These are phyloP conservation scores for Cyclostephanos invisitatus DNA, from an alignment of 108 stramenopile species.

Conservation along the genomic window DNA sequence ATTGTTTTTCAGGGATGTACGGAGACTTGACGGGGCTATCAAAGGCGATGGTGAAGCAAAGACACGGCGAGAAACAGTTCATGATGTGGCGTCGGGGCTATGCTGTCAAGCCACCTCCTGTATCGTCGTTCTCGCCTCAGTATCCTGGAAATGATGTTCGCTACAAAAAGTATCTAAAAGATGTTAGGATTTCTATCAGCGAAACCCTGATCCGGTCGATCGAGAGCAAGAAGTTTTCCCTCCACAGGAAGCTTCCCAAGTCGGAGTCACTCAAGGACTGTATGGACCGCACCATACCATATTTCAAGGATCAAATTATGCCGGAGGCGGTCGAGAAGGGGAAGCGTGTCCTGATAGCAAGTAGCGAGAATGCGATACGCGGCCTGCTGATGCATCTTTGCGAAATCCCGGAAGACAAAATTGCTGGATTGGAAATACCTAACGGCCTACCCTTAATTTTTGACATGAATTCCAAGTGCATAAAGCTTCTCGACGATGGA, in stretches of 20 bases:
- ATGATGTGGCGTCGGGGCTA: slow-evolving; percentile 90
- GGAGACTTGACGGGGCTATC: slow-evolving; percentile 86
- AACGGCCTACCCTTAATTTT: slow-evolving; percentile 96
- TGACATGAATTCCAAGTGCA: slow-evolving; percentile 74
- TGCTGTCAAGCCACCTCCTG: slow-evolving; percentile 80
- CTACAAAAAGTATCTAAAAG: slow-evolving; percentile 81
- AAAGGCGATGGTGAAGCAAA: slow-evolving; percentile 91
- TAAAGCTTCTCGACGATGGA: slow-evolving; percentile 89
- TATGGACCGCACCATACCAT: slow-evolving; percentile 90
- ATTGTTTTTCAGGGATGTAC: slow-evolving; percentile 55
- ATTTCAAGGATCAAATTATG: slow-evolving; percentile 85
- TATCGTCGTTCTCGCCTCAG: slow-evolving; percentile 71
- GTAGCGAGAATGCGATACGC: slow-evolving; percentile 98
- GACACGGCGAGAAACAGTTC: slow-evolving; percentile 93
- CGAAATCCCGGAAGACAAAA: slow-evolving; percentile 93
- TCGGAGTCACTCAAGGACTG: slow-evolving; percentile 91
- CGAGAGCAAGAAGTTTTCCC: slow-evolving; percentile 59
- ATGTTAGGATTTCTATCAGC: slow-evolving; percentile 69
- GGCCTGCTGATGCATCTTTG: slow-evolving; percentile 97
- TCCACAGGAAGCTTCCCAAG: slow-evolving; percentile 86
- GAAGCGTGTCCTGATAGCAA: slow-evolving; percentile 94
- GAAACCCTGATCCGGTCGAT: slow-evolving; percentile 83
- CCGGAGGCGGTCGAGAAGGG: slow-evolving; percentile 87
- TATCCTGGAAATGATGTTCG: slow-evolving; percentile 90
- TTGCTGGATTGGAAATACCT: slow-evolving; percentile 92